Evolutionary conservation across 139 green algal genomes (phyloP).

Genomic region (Klebsormidium nitens): DNA sequence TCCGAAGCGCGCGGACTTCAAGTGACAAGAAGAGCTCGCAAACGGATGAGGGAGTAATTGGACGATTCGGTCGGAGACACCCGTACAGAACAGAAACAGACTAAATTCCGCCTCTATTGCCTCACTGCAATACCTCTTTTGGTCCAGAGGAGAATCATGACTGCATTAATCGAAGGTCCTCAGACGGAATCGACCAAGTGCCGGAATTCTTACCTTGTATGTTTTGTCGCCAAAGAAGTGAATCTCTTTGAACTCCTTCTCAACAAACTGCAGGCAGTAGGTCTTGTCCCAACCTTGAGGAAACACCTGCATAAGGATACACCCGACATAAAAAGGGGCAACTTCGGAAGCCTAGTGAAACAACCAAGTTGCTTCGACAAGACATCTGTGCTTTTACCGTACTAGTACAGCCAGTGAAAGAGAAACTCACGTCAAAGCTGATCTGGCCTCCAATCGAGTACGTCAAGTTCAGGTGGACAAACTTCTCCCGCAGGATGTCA

Average conservation of each 20-base stretch:
- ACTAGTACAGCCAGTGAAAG: background rate
- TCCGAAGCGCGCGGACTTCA: too few species aligned
- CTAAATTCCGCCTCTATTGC: background rate
- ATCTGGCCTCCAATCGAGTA: constrained; percentile 98
- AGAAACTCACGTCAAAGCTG: constrained; percentile 82
- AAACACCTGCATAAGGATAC: constrained; percentile 36
- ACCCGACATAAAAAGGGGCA: background rate
- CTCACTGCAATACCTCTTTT: background rate
- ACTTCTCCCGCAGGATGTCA: constrained; percentile 73
- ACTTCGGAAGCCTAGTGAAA: too few species aligned
- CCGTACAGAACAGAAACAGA: constrained; percentile 1
- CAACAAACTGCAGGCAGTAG: constrained; percentile 93
- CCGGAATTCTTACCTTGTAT: constrained; percentile 55
- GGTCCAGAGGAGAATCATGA: constrained; percentile 4
- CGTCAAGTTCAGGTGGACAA: constrained; percentile 78
- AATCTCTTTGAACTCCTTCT: constrained; percentile 83
- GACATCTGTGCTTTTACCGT: too few species aligned
- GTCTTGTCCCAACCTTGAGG: constrained; percentile 97
- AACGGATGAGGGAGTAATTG: too few species aligned
- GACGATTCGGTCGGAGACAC: too few species aligned
- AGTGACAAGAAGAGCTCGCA: too few species aligned
- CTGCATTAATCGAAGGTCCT: background rate
- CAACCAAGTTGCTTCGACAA: too few species aligned
- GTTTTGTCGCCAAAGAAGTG: constrained; percentile 99
- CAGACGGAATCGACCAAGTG: background rate